These are phyloP conservation scores for Leucocoprinus leucothites DNA, from an alignment of 768 basidiomycete species.

Conservation along the genomic window DNA sequence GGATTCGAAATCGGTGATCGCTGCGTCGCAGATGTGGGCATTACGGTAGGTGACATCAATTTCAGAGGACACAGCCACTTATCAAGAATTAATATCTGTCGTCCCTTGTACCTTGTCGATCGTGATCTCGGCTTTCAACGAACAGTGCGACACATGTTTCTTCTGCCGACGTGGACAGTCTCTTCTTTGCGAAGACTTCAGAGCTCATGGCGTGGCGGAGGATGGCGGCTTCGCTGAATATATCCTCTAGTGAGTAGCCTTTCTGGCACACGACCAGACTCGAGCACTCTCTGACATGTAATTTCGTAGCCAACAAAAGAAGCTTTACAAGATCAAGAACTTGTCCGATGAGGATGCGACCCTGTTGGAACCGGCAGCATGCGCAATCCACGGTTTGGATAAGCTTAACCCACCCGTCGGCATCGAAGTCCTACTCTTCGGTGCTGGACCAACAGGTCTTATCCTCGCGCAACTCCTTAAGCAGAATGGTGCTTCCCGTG, in stretches of 20 bases:
- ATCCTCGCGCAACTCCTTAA: slow-evolving; percentile 87
- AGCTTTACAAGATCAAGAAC: slow-evolving; percentile 86
- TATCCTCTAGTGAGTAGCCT: slow-evolving; percentile 65
- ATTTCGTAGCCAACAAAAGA: slow-evolving; percentile 49
- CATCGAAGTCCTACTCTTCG: slow-evolving; percentile 78
- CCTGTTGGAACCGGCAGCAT: slow-evolving; percentile 86
- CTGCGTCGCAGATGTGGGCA: slow-evolving; percentile 73
- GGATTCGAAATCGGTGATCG: slow-evolving; percentile 78
- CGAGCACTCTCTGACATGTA: neutral
- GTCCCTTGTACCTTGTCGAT: slow-evolving; percentile 3
- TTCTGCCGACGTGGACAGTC: slow-evolving; percentile 84
- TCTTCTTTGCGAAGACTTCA: slow-evolving; percentile 83
- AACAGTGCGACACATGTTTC: slow-evolving; percentile 80
- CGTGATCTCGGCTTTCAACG: slow-evolving; percentile 1
- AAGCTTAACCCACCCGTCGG: slow-evolving; percentile 82
- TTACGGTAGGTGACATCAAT: slow-evolving; percentile 45
- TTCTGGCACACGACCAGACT: neutral
- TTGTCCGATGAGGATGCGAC: slow-evolving; percentile 86
- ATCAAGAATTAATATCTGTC: slow-evolving; percentile 7
- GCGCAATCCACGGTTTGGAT: slow-evolving; percentile 90
- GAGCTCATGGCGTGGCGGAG: slow-evolving; percentile 72
- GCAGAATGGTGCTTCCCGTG: slow-evolving; percentile 76
- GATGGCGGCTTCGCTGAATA: slow-evolving; percentile 92
- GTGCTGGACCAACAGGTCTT: slow-evolving; percentile 90
- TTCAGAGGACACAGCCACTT: slow-evolving; percentile 23